These are phyloP conservation scores for Epicoccum nigrum DNA, from an alignment of 2,329 filamentous ascomycete genomes.

Conservation along the genomic window DNA sequence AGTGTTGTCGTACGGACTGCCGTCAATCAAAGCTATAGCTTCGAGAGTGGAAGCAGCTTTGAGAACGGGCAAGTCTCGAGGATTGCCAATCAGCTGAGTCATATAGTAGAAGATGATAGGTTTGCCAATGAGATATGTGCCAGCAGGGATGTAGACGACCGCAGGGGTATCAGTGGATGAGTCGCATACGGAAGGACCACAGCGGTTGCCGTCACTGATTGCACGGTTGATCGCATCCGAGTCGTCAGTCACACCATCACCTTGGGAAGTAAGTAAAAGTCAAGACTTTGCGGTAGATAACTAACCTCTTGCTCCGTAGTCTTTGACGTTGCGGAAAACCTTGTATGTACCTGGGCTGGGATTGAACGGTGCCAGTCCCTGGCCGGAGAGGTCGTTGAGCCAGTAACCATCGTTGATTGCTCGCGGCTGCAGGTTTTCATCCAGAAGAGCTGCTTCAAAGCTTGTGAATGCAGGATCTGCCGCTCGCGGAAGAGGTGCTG, in stretches of 20 bases:
- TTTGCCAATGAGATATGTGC: constrained; percentile 59
- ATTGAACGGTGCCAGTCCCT: constrained; percentile 51
- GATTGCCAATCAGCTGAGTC: constrained; percentile 67
- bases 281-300: background rate
- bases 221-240: constrained; percentile 62
- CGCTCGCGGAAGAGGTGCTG: constrained; percentile 18
- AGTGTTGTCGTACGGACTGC: constrained; percentile 56
- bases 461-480: constrained; percentile 5
- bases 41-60: constrained; percentile 60
- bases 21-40: constrained; percentile 65
- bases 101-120: constrained; percentile 69
- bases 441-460: constrained; percentile 1
- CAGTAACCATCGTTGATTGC: constrained; percentile 44
- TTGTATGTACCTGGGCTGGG: constrained; percentile 48
- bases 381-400: constrained; percentile 52
- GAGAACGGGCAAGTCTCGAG: constrained; percentile 61
- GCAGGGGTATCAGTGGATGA: constrained; percentile 61
- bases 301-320: constrained; percentile 52
- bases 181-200: constrained; percentile 51
- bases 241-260: constrained; percentile 51
- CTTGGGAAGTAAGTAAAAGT: constrained; percentile 27
- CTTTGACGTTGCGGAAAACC: constrained; percentile 53
- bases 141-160: constrained; percentile 64
- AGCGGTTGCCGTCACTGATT: constrained; percentile 52
- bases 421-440: constrained; percentile 6